Percentiles rank a stretch among this genome's conserved stretches.
These are phyloP conservation scores for Candolleomyces aberdarensis DNA, from an alignment of 768 basidiomycete genomes.

Conservation along the genomic window DNA sequence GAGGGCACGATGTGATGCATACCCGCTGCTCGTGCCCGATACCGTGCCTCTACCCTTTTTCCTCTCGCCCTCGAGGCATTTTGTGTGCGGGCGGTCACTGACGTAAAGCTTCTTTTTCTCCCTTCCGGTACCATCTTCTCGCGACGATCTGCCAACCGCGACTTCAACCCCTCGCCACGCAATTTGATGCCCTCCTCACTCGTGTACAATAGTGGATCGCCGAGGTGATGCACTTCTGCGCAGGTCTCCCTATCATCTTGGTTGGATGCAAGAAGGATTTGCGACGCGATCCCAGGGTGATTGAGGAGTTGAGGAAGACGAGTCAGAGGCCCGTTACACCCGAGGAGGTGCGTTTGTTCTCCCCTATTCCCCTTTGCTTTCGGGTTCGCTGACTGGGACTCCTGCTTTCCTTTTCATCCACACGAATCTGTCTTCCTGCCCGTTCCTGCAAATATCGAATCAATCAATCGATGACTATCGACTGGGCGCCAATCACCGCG, in stretches of 20 bases:
- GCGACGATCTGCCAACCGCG: background rate
- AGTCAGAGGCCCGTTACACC: conserved; percentile 92
- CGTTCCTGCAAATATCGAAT: background rate
- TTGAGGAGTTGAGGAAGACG: conserved; percentile 92
- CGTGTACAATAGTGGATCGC: conserved; percentile 79
- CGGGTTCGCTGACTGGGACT: background rate
- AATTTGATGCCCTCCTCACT: conserved; percentile 6
- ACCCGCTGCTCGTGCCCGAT: too few species aligned
- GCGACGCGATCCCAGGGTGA: conserved; percentile 86
- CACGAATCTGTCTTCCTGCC: too few species aligned
- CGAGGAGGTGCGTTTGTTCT: conserved; percentile 64
- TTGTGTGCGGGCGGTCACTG: background rate
- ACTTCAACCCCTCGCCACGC: too few species aligned
- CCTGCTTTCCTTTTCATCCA: background rate
- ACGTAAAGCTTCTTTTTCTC: background rate
- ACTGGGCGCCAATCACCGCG: too few species aligned
- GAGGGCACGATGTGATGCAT: too few species aligned
- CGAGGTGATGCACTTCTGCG: conserved; percentile 97
- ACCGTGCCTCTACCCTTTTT: too few species aligned
- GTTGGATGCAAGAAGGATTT: conserved; percentile 99
- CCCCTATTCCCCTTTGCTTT: background rate
- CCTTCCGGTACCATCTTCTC: background rate
- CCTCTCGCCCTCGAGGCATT: too few species aligned
- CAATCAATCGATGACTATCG: too few species aligned
- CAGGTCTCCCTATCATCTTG: conserved; percentile 91